phyloP scores from a whole-genome alignment of 768 basidiomycete genomes.

The Russula vinacea region DNA sequence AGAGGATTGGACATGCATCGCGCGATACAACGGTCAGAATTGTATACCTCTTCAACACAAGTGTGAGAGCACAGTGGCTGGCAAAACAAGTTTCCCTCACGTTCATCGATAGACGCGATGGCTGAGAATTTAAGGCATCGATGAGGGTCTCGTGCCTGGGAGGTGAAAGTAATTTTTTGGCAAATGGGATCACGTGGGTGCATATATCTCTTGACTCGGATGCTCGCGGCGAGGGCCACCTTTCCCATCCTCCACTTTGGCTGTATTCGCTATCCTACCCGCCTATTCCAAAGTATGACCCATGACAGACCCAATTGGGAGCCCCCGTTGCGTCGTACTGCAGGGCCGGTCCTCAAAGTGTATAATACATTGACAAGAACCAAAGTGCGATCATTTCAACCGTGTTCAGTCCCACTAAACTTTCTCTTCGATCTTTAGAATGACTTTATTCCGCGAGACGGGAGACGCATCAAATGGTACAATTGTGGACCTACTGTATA shows the following conservation, averaged over 20 bases:
- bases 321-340: conserved; percentile 43
- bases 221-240: conserved; percentile 12
- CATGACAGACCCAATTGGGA: conserved; percentile 56
- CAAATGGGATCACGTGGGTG: neutral
- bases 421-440: conserved; percentile 45
- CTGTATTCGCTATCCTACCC: neutral
- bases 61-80: neutral
- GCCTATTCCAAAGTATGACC: conserved; percentile 44
- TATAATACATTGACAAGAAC: conserved; percentile 91
- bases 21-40: neutral
- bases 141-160: conserved; percentile 17
- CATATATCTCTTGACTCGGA: conserved; percentile 4
- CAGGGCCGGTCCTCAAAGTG: conserved; percentile 71
- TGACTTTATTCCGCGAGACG: conserved; percentile 68
- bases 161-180: neutral
- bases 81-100: neutral
- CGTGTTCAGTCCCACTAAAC: conserved; percentile 9
- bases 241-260: conserved; percentile 7
- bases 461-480: conserved; percentile 91
- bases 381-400: conserved; percentile 55
- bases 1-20: neutral
- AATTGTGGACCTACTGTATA: conserved; percentile 99
- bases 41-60: neutral
- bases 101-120: conserved; percentile 5
- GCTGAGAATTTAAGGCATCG: neutral